Percentiles rank a stretch among this genome's conserved stretches.
phyloP scores from a whole-genome alignment of 495 filamentous ascomycete species.

The Tuber borchii region DNA sequence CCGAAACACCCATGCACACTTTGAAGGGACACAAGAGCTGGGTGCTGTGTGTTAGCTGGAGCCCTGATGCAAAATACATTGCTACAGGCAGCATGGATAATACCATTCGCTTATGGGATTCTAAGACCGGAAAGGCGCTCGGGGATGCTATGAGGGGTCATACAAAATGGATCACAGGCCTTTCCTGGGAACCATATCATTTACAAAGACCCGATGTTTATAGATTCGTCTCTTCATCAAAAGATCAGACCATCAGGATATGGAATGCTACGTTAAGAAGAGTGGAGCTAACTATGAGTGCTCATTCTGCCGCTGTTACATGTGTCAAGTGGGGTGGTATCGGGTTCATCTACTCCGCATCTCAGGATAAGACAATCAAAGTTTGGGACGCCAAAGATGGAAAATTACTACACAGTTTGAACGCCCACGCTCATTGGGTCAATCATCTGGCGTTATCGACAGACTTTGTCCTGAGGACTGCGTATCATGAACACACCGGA shows the following conservation, averaged over 20 bases:
- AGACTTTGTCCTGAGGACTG: slow-evolving; percentile 81
- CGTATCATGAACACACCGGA: slow-evolving; percentile 77
- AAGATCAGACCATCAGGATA: slow-evolving; percentile 81
- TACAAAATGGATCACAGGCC: slow-evolving; percentile 77
- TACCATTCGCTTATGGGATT: slow-evolving; percentile 82
- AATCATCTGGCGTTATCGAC: slow-evolving; percentile 94
- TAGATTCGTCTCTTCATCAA: slow-evolving; percentile 78
- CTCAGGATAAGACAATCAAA: slow-evolving; percentile 90
- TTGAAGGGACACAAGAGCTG: slow-evolving; percentile 89
- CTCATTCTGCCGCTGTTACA: slow-evolving; percentile 79
- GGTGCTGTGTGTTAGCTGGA: slow-evolving; percentile 84
- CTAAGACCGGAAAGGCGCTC: slow-evolving; percentile 68
- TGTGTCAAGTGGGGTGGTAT: slow-evolving; percentile 94
- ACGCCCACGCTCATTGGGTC: slow-evolving; percentile 84
- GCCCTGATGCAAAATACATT: slow-evolving; percentile 70
- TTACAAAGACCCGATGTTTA: slow-evolving; percentile 65
- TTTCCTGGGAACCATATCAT: slow-evolving; percentile 95
- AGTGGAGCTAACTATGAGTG: slow-evolving; percentile 73
- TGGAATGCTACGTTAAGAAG: slow-evolving; percentile 76
- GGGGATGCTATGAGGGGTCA: slow-evolving; percentile 81
- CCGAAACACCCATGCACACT: slow-evolving; percentile 79
- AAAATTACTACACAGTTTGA: slow-evolving; percentile 69
- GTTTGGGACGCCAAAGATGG: slow-evolving; percentile 80
- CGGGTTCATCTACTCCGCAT: slow-evolving; percentile 75
- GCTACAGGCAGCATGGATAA: slow-evolving; percentile 95